Conservation (phyloP, 2,329 filamentous ascomycete genomes). For the Spiromastix sp. region DNA sequence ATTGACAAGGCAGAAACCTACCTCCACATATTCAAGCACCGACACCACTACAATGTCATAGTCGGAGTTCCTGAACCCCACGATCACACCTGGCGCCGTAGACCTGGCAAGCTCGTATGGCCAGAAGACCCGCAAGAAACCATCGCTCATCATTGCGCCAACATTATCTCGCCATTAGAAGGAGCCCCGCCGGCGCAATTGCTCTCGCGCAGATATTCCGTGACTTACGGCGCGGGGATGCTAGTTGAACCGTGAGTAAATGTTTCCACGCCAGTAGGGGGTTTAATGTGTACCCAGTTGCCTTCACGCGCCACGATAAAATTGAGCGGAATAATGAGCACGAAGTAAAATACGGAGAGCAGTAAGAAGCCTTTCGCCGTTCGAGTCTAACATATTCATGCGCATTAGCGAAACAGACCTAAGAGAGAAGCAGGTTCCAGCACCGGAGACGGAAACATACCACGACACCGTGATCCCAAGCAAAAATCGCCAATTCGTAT, state of each 20-base stretch:
- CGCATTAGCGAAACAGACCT: slow-evolving; percentile 2
- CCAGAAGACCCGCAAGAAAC: slow-evolving; percentile 97
- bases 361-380: slow-evolving; percentile 75
- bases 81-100: slow-evolving; percentile 68
- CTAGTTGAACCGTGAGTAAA: slow-evolving; percentile 34
- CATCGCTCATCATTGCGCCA: slow-evolving; percentile 61
- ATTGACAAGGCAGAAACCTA: slow-evolving; percentile 33
- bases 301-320: slow-evolving; percentile 73
- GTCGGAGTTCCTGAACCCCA: slow-evolving; percentile 91
- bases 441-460: slow-evolving; percentile 42
- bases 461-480: slow-evolving; percentile 97
- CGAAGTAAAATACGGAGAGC: slow-evolving; percentile 73
- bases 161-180: slow-evolving; percentile 54
- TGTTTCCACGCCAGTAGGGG: not conserved
- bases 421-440: not conserved
- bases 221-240: slow-evolving; percentile 69
- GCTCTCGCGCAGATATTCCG: slow-evolving; percentile 89
- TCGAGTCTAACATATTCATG: slow-evolving; percentile 55
- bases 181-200: slow-evolving; percentile 85
- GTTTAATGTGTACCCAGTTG: slow-evolving; percentile 57
- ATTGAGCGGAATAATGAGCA: slow-evolving; percentile 74
- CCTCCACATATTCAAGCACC: slow-evolving; percentile 82
- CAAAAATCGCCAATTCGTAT: slow-evolving; percentile 94
- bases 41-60: slow-evolving; percentile 84
- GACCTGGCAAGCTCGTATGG: slow-evolving; percentile 71